Evolutionary conservation across 345 rosid species (phyloP), one percentile per base, ranked within the genome.

Genomic region (Erucastrum elatum): DNA sequence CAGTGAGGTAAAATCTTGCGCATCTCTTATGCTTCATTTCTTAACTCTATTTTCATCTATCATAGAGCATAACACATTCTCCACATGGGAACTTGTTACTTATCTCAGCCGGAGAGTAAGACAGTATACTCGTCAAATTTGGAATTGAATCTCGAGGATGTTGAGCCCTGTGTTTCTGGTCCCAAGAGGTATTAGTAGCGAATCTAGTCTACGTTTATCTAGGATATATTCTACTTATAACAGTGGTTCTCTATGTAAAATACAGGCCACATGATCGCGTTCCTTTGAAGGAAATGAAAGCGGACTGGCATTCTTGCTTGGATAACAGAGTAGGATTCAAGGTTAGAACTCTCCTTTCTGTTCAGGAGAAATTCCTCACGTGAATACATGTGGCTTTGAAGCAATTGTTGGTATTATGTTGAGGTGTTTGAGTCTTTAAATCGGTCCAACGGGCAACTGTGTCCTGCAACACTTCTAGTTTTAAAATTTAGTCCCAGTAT

Each of bases 281-380:
- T 81, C 82, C 93, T 68, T 79, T 95, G 84, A 95, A 82, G 80
- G 93, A 89, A 73, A 95, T 95, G 99, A 95, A 95, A 86, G 88
- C 88, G 10, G 99, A 95, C 82, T 95, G 99, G 99, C 94, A 87
- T 82, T 90, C 96, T 61, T 93, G 99, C 82, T 91, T 95, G 15
- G 90, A 87, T 66, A 95, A 72, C 76, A 88, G 87, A 90, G 98
- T 88, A 27, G 98, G 99, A 21, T 95, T 95, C 85, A 95, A 95
- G 97, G 99, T 91, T 17, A 59, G 72, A 53, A 73, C 27, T 63
- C 62, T 61, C 53, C 44, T 44, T n/a, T 63, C 21, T 72, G 17
- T 41, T 72, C 41, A 61, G 11, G 41, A 61, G 10, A 72, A 12
- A 13, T 71, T 61, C 75, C 44, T 61, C 35, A 56, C 35, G 8